Evolutionary conservation across 179 eudicot genomes (phyloP).

Genomic region (Nepenthes alata): DNA sequence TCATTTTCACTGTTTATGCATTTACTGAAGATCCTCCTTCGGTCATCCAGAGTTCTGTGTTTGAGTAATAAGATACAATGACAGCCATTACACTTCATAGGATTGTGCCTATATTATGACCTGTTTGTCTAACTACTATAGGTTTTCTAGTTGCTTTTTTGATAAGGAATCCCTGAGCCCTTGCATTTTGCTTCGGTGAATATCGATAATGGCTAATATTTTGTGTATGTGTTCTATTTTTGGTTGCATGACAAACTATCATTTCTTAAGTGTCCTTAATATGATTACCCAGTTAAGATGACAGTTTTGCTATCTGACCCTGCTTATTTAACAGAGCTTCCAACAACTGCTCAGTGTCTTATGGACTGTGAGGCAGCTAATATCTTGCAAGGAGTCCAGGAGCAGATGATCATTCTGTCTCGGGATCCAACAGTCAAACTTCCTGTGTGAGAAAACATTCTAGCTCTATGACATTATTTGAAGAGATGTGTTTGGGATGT

Average conservation of each 20-base stretch:
- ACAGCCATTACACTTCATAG: too few relatives aligned
- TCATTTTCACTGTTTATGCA: too few relatives aligned
- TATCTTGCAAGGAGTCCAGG: slow-evolving; percentile 73
- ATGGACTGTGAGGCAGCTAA: slow-evolving; percentile 92
- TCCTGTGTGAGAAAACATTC: slow-evolving; percentile 46
- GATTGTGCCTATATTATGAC: too few relatives aligned
- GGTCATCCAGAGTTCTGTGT: too few relatives aligned
- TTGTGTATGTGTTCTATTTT: too few relatives aligned
- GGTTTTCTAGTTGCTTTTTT: too few relatives aligned
- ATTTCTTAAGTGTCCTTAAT: background rate
- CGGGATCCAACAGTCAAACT: slow-evolving; percentile 84
- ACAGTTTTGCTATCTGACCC: background rate
- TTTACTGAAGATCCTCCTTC: too few relatives aligned
- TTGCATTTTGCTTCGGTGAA: too few relatives aligned
- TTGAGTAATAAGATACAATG: too few relatives aligned
- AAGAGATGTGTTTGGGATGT: background rate
- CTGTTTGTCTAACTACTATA: too few relatives aligned
- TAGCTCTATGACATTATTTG: slow-evolving; percentile 2
- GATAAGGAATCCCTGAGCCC: too few relatives aligned
- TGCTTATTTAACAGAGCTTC: slow-evolving; percentile 41
- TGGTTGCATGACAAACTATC: background rate
- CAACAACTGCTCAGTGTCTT: slow-evolving; percentile 47
- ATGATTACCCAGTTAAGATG: background rate
- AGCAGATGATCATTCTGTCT: slow-evolving; percentile 73
- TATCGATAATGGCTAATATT: too few relatives aligned